A percentile compares a stretch with the other conserved stretches of the same genome.
Evolutionary conservation across 306 rosid species (phyloP).

Genomic region (Lathyrus aphaca): DNA sequence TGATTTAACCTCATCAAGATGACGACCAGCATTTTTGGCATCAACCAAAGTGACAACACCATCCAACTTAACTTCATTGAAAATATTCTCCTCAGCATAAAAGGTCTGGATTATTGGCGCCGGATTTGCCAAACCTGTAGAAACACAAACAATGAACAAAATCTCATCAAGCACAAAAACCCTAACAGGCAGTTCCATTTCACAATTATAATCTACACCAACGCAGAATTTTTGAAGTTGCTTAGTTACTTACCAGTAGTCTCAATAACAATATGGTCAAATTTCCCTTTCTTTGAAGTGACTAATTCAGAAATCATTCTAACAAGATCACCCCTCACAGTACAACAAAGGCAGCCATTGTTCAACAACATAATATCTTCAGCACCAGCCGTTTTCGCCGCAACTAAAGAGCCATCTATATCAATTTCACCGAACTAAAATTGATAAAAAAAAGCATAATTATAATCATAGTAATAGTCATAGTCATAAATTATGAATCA

Average conservation of each 20-base stretch:
- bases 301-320: conserved; percentile 88
- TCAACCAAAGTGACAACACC: conserved; percentile 98
- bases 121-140: conserved; percentile 92
- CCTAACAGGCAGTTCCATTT: background rate
- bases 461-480: too few species aligned
- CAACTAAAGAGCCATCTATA: conserved; percentile 93
- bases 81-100: conserved; percentile 83
- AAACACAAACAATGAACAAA: conserved; percentile 24
- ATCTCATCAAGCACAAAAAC: conserved; percentile 1
- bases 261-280: conserved; percentile 92
- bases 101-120: conserved; percentile 96
- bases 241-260: conserved; percentile 62
- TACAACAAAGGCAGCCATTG: conserved; percentile 97
- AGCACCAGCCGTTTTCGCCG: conserved; percentile 81
- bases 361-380: conserved; percentile 95
- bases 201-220: background rate
- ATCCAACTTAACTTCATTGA: conserved; percentile 87
- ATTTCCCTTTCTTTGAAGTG: conserved; percentile 75
- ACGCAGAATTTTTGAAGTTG: background rate
- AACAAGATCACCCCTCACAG: conserved; percentile 96
- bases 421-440: conserved; percentile 87
- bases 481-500: too few species aligned
- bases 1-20: conserved; percentile 90
- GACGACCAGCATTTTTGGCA: conserved; percentile 79
- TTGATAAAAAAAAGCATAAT: too few species aligned